These are phyloP conservation scores for Colletotrichum cereale DNA, from an alignment of 2,329 filamentous ascomycete genomes.

Conservation along the genomic window DNA sequence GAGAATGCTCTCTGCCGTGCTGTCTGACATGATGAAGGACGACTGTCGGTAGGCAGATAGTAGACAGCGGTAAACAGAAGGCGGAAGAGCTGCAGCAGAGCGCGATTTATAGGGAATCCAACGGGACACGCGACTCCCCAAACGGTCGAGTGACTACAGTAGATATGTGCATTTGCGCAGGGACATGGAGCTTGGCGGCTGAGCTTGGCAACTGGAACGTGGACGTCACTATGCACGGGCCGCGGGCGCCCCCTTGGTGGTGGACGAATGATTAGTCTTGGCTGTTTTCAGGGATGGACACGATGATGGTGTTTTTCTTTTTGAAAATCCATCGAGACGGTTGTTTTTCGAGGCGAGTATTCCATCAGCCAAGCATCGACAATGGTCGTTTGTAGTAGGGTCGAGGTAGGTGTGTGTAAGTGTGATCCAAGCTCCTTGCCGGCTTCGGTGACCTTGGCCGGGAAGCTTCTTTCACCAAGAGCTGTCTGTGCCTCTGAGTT, in stretches of 20 bases:
- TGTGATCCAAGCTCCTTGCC: constrained; percentile 21
- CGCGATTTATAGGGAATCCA: constrained; percentile 5
- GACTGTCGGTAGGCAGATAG: background rate
- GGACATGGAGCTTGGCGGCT: constrained; percentile 26
- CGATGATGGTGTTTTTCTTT: constrained; percentile 1
- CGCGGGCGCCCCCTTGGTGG: constrained; percentile 14
- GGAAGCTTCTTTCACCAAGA: background rate
- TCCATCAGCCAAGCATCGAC: background rate
- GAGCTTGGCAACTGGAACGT: constrained; percentile 30
- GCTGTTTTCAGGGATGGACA: constrained; percentile 12
- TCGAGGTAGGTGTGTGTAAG: background rate
- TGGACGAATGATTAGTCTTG: constrained; percentile 7
- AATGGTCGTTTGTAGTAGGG: background rate
- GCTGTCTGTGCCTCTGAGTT: no score
- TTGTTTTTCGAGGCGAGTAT: background rate
- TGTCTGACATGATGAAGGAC: constrained; percentile 33
- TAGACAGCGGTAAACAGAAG: no score
- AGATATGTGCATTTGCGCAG: constrained; percentile 16
- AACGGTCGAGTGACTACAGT: no score
- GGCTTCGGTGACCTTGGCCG: constrained; percentile 21
- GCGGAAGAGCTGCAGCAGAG: background rate
- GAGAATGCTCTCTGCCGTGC: constrained; percentile 42
- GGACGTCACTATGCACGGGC: constrained; percentile 39
- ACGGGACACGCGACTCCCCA: constrained; percentile 22
- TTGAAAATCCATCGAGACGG: background rate